Base-by-base conservation (phyloP, 1,284 basidiomycete species). In the Ustilago tritici region DNA sequence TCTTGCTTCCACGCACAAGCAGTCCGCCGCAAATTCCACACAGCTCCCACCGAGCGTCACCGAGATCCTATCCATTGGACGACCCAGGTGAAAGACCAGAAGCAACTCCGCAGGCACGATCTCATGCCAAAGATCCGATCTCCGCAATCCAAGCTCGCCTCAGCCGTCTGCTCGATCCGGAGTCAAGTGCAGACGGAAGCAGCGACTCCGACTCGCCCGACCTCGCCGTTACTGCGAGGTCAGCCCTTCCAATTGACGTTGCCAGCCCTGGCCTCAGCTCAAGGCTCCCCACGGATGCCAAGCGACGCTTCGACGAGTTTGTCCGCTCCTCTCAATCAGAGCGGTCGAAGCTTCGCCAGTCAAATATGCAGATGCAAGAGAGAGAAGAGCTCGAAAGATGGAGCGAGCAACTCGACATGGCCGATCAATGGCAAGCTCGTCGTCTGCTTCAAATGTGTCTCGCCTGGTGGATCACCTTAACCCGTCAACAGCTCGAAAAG, bases 381-480 rank as follows among this genome's bases (percentile, higher is more conserved):
- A 52, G 56, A 5, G 52, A 66, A 53, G 70, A 72, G 50, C 70
- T 65, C 40, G 31, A 50, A 5, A 19, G 35, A 17, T 38, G 17
- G n/a, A n/a, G 54, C 12, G 40, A 62, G 15, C 57, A 53, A 15
- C 49, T 58, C 32, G 40, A 54, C 6, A 36, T 54, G 17, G 81
- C 81, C 1, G 79, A 79, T 28, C 46, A 35, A 14, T 61, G 43
- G 35, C 60, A 62, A n/a, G 62, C 59, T 23, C 69, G 62, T 8
- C 56, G 47, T 17, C 61, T 79, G 6, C 47, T 70, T 5, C 54
- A 54, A 41, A 68, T 57, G 15, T 65, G 65, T 23, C 41, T 81
- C 28, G 61, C 64, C 1, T 81, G 79, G 79, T 81, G 79, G 79
- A 58, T 70, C n/a, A 52, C 76, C 2, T 55, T 73, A 32, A 62